Evolutionary conservation across 805 yeast genomes (phyloP).

Genomic region (Saccharomycopsis lassenensis): DNA sequence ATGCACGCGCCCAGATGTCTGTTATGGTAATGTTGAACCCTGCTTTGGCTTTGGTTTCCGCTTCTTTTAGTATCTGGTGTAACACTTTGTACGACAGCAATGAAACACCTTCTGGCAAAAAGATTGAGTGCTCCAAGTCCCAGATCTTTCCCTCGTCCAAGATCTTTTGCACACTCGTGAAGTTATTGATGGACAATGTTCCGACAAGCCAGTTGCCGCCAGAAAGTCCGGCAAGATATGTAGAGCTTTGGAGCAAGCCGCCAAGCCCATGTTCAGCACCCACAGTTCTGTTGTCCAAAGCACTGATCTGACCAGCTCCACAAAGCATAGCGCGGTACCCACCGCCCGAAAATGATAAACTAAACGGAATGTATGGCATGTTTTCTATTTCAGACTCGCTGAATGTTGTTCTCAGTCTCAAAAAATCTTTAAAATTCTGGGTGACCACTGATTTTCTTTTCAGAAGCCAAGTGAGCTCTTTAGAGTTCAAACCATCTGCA

Average conservation of each 20-base stretch:
- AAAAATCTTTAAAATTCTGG: slow-evolving; percentile 34
- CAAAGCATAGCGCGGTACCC: slow-evolving; percentile 50
- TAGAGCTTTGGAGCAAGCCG: slow-evolving; percentile 39
- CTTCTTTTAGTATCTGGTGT: slow-evolving; percentile 22
- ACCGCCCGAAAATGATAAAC: slow-evolving; percentile 47
- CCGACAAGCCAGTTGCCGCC: slow-evolving; percentile 60
- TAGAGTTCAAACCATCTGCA: slow-evolving; percentile 35
- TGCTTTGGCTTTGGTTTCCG: slow-evolving; percentile 36
- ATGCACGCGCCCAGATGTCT: slow-evolving; percentile 56
- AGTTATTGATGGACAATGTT: slow-evolving; percentile 28
- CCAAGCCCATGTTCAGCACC: slow-evolving; percentile 29
- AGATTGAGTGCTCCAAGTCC: slow-evolving; percentile 8
- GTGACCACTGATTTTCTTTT: slow-evolving; percentile 36
- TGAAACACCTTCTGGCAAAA: slow-evolving; percentile 5
- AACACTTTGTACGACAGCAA: slow-evolving; percentile 10
- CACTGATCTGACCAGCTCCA: slow-evolving; percentile 47
- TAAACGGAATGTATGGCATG: no score
- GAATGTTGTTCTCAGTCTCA: slow-evolving; percentile 30
- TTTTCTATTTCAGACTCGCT: slow-evolving; percentile 19
- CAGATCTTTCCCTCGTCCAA: slow-evolving; percentile 25
- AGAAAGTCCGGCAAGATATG: slow-evolving; percentile 47
- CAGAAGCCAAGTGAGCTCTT: slow-evolving; percentile 43
- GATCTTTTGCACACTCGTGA: slow-evolving; percentile 23
- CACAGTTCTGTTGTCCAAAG: slow-evolving; percentile 37
- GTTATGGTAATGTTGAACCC: slow-evolving; percentile 47